These are phyloP conservation scores for Penicillium rolfsii DNA, from an alignment of 2,329 filamentous ascomycete species.

Conservation along the genomic window DNA sequence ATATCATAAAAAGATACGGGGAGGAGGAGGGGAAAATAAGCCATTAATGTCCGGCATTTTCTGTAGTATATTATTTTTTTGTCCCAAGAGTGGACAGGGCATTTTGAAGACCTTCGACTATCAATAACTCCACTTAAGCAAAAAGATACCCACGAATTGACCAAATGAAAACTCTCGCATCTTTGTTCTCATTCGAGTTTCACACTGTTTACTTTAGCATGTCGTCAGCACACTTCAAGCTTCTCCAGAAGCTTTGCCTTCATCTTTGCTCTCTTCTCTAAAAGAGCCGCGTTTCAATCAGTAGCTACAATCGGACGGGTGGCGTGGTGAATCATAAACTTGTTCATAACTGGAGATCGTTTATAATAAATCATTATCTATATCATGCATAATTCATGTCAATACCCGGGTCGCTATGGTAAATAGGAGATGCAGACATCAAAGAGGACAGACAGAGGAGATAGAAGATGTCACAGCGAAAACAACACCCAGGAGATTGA, in stretches of 20 bases:
- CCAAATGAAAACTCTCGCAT: background rate
- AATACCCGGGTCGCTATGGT: background rate
- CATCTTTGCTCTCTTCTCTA: background rate
- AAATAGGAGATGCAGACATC: background rate
- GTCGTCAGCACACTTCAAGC: background rate
- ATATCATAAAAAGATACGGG: background rate
- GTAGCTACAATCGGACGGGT: background rate
- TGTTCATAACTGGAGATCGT: background rate
- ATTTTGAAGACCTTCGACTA: background rate
- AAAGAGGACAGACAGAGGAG: background rate
- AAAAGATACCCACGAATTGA: constrained; percentile 20
- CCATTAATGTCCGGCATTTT: background rate
- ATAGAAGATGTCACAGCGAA: constrained; percentile 2
- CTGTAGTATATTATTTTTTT: background rate
- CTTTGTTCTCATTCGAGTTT: background rate
- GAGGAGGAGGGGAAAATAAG: background rate
- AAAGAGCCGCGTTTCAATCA: background rate
- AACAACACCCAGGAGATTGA: too few relatives aligned
- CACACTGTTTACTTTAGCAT: background rate
- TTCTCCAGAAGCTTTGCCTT: background rate
- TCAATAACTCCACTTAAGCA: background rate
- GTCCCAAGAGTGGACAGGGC: background rate
- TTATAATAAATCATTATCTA: constrained; percentile 7
- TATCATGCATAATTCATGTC: constrained; percentile 17
- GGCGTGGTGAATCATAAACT: background rate